These are phyloP conservation scores for Nicotiana undulata DNA, from an alignment of 257 asterid genomes.

Conservation along the genomic window DNA sequence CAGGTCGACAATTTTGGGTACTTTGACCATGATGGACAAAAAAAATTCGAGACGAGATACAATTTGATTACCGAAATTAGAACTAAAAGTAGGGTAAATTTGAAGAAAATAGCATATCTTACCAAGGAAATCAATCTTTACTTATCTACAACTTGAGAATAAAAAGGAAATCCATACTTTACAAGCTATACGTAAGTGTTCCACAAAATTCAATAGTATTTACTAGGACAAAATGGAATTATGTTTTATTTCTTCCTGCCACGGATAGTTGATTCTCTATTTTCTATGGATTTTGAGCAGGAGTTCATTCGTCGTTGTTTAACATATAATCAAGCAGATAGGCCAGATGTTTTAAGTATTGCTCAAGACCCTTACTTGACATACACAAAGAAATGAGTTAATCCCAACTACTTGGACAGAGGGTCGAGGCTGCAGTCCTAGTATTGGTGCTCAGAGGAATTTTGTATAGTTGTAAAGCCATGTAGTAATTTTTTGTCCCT, in stretches of 20 bases:
- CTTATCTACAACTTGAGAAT: too few species aligned
- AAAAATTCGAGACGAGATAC: too few species aligned
- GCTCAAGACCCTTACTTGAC: conserved; percentile 86
- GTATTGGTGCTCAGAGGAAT: conserved; percentile 14
- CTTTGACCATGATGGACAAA: too few species aligned
- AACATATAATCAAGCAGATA: conserved; percentile 76
- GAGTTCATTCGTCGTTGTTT: conserved; percentile 92
- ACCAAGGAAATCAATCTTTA: too few species aligned
- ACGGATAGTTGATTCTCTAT: not conserved
- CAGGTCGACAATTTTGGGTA: too few species aligned
- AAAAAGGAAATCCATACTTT: too few species aligned
- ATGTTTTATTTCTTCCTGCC: not conserved
- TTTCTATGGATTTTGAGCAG: conserved; percentile 27
- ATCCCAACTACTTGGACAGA: not conserved
- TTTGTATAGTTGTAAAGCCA: conserved; percentile 45
- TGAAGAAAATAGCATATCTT: too few species aligned
- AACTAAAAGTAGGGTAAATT: too few species aligned
- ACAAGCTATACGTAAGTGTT: too few species aligned
- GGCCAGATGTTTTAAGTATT: conserved; percentile 82
- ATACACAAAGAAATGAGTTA: conserved; percentile 62
- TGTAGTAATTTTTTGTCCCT: conserved; percentile 21
- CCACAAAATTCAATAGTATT: too few species aligned
- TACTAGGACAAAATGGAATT: not conserved
- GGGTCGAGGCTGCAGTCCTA: not conserved
- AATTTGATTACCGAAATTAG: too few species aligned